Evolutionary conservation across 164 flowering plant genomes (phyloP).

Genomic region (Vitis cinerea): DNA sequence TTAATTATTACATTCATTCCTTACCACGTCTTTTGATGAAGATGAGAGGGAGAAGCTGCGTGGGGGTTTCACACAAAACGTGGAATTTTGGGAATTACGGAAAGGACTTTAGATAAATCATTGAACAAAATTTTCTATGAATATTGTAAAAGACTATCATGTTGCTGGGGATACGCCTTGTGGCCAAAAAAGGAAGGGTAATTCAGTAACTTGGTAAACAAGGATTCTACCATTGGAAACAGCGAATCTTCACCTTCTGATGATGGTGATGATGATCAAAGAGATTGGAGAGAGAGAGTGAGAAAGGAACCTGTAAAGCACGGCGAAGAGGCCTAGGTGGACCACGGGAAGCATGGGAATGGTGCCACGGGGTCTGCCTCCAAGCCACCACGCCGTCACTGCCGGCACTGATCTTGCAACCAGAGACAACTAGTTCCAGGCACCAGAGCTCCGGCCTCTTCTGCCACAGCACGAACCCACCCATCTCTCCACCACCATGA

Average conservation of each 20-base stretch:
- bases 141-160: too few relatives aligned
- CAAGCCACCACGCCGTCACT: slow-evolving; percentile 91
- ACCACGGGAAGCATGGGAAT: slow-evolving; percentile 88
- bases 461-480: slow-evolving; percentile 93
- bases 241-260: background rate
- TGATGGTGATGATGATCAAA: background rate
- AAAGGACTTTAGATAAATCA: too few relatives aligned
- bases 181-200: too few relatives aligned
- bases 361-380: slow-evolving; percentile 98
- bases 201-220: too few relatives aligned
- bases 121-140: too few relatives aligned
- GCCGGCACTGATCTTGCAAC: slow-evolving; percentile 91
- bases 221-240: too few relatives aligned
- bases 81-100: too few relatives aligned
- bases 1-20: too few relatives aligned
- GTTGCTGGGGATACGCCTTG: too few relatives aligned
- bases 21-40: too few relatives aligned
- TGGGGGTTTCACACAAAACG: too few relatives aligned
- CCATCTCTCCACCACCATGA: slow-evolving; percentile 63
- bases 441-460: slow-evolving; percentile 89
- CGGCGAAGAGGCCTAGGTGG: slow-evolving; percentile 96
- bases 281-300: background rate
- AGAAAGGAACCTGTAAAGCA: slow-evolving; percentile 61
- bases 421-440: slow-evolving; percentile 76
- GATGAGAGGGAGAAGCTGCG: too few relatives aligned